Conservation (phyloP, 805 yeast genomes). For the Saccharomycopsis capsularis region DNA sequence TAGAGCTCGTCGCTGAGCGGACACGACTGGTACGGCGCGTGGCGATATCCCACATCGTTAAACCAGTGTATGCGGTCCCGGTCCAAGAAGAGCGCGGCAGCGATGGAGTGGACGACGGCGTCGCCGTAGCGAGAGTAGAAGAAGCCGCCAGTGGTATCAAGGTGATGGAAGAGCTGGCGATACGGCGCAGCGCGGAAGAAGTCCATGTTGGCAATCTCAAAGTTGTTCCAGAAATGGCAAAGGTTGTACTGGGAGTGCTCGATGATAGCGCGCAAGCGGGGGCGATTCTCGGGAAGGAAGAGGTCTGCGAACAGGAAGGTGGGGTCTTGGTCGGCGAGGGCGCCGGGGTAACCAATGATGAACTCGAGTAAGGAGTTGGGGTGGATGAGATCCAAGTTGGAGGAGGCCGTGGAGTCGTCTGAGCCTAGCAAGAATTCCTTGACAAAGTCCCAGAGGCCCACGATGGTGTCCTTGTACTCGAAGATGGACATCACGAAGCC, state of each 20-base stretch:
- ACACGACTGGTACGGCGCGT: constrained; percentile 70
- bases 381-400: constrained; percentile 50
- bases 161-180: constrained; percentile 53
- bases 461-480: constrained; percentile 64
- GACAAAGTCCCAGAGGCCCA: constrained; percentile 70
- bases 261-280: constrained; percentile 29
- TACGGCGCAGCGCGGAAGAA: constrained; percentile 71
- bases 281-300: neutral
- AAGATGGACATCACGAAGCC: constrained; percentile 72
- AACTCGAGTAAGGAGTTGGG: constrained; percentile 60
- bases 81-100: constrained; percentile 64
- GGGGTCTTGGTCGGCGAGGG: neutral
- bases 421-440: constrained; percentile 48
- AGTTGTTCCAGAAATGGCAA: constrained; percentile 86
- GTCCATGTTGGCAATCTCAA: constrained; percentile 71
- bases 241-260: constrained; percentile 64
- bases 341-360: constrained; percentile 30
- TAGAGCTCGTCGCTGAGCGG: constrained; percentile 61
- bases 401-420: neutral
- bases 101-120: constrained; percentile 82
- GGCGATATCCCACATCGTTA: constrained; percentile 74
- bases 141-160: constrained; percentile 72
- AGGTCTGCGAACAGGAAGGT: neutral
- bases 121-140: constrained; percentile 92
- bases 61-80: constrained; percentile 64